Percentiles rank a stretch among this genome's conserved stretches.
phyloP scores from a whole-genome alignment of 805 yeast species.

The Pichia exigua region DNA sequence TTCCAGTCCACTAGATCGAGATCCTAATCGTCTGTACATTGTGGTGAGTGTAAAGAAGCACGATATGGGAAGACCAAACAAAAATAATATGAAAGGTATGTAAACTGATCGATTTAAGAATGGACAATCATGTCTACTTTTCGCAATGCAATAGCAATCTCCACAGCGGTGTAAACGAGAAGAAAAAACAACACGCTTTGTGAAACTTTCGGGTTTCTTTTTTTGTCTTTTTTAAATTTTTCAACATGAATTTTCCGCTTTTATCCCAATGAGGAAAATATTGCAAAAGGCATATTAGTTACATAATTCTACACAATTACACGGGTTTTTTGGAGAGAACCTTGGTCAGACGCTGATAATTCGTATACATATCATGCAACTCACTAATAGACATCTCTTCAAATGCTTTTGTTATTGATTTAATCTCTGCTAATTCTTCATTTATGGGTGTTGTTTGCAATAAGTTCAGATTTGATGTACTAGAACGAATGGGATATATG shows the following conservation, averaged over 20 bases:
- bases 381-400: constrained; percentile 25
- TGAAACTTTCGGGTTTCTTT: neutral
- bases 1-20: neutral
- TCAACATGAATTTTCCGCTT: neutral
- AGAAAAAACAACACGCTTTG: neutral
- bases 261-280: neutral
- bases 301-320: neutral
- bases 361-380: constrained; percentile 21
- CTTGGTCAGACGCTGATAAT: constrained; percentile 19
- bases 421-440: constrained; percentile 3
- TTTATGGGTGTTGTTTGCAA: constrained; percentile 17
- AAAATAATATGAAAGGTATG: neutral
- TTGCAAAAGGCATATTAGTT: no score
- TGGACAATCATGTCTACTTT: neutral
- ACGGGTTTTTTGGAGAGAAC: neutral
- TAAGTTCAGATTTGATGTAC: neutral
- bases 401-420: constrained; percentile 21
- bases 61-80: neutral
- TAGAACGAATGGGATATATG: neutral
- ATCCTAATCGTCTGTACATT: constrained; percentile 9
- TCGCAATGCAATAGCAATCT: neutral
- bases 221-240: no score
- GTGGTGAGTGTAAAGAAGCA: neutral
- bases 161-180: no score
- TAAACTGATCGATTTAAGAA: no score